Evolutionary conservation across 2,329 filamentous ascomycete species (phyloP), one percentile per base, ranked within the genome.

Genomic region (Mycosphaerelloides madeirae): DNA sequence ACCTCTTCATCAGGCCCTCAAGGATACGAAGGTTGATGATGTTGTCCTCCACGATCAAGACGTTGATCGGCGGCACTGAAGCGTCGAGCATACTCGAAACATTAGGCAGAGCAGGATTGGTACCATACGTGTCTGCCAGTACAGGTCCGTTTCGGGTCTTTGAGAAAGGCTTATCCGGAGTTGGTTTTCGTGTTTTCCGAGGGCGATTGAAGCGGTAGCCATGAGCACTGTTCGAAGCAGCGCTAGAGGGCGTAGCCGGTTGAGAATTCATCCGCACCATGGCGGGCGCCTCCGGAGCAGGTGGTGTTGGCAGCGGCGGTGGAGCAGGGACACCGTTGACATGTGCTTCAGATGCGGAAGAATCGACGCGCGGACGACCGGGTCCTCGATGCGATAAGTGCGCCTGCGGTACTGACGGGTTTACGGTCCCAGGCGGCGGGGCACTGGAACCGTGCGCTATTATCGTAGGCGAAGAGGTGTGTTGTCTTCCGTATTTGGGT

Each of bases 21-120:
- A 98, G 74, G 8, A 98, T 81, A 60, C 88, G 87, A 55, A 97
- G 73, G 63, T 97, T 98, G 76, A 98, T 97, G 52, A 93, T 89
- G 66, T 98, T 98, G 70, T 98, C 93, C 71, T 98, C 93, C 12
- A 98, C 93, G 49, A 98, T 95, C 33, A 98, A 75, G 6, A 97
- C 90, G 57, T 95, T 97, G 70, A 98, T 97, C 1, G 93, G 91
- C 6, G 93, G 93, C 1, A 97, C 88, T 1, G 83, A 83, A 42
- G 83, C 84, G 55, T 91, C 88, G 20, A 95, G 77, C 58, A 87
- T 75, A 31, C 47, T 56, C 4, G 53, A 54, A 8, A 56, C 48
- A 31, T 47, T 53, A 1, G 51, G 47, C 19, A 56, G 14, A 6
- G 44, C 41, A 6, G 35, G 45, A 29, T 51, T 50, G 11, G 48